Evolutionary conservation across 2,329 filamentous ascomycete genomes (phyloP), one percentile per base, ranked within the genome.

Genomic region (Sporothrix mexicana): DNA sequence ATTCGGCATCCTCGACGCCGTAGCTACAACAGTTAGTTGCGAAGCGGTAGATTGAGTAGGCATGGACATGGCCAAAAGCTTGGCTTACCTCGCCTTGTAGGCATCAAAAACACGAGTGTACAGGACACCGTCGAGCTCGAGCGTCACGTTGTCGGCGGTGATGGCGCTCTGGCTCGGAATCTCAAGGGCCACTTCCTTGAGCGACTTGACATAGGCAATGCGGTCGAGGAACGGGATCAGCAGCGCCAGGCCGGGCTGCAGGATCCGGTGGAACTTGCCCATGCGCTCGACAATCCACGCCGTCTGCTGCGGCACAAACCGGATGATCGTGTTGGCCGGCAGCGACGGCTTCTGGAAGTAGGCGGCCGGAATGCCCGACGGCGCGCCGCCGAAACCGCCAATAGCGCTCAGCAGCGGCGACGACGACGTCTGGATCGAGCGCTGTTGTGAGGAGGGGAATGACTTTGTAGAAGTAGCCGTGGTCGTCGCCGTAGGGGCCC

Each of bases 261-360:
- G 85, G 79, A 99, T 98, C 74, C 95, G 89, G 84, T 93, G 92
- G 85, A 97, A 99, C 83, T 95, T 96, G 79, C 96, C 96, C 96
- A 99, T 99, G 80, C 96, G 95, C 88, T 99, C 96, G 73, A 99
- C 96, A 74, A 99, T 95, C 96, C 96, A 99, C 82, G 96, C 96
- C 78, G 95, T 98, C 85, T 99, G 96, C 84, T 99, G 96, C n/a
- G 96, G 96, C 57, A 99, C 96, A 83, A 98, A 99, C 74, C 95
- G 93, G 78, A 99, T 86, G 75, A 99, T 86, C 3, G 96, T 99
- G 84, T 99, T 99, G 77, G 95, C 93, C 41, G 96, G 96, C 70
- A 98, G 87, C 25, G 88, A 85, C 13, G 87, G 85, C 76, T 88
- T 88, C 80, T 92, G 91, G 82, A 97, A 97, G 83, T 97, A 97